Evolutionary conservation across 139 green algal species (phyloP).

Genomic region (Microglena sp.): DNA sequence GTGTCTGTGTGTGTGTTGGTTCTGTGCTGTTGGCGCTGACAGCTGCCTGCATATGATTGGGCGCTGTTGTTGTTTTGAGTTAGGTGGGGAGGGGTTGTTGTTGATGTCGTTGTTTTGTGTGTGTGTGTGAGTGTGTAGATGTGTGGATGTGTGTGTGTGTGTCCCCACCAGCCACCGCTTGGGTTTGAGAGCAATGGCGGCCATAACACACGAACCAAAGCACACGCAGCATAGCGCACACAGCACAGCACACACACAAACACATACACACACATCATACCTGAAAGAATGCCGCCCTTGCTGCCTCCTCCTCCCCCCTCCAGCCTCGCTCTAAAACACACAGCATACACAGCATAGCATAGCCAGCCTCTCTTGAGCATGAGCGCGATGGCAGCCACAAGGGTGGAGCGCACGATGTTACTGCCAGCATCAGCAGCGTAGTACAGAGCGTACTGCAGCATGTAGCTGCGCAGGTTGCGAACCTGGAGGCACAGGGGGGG

Average conservation of each 20-base stretch:
- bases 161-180: too few species aligned
- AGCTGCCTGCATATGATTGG: background rate
- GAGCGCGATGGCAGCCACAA: slow-evolving; percentile 7
- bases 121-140: too few species aligned
- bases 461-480: slow-evolving; percentile 2
- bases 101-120: too few species aligned
- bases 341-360: background rate
- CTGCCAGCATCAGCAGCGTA: background rate
- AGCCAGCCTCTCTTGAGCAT: slow-evolving; percentile 6
- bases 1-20: background rate
- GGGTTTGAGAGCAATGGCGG: too few species aligned
- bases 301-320: too few species aligned
- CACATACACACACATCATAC: too few species aligned
- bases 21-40: background rate
- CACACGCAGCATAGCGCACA: too few species aligned
- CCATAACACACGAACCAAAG: too few species aligned
- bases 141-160: too few species aligned
- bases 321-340: background rate
- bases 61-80: background rate
- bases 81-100: background rate
- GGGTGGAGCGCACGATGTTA: background rate
- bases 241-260: too few species aligned
- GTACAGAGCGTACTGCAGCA: slow-evolving; percentile 2
- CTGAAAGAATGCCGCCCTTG: too few species aligned
- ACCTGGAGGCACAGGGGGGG: background rate